phyloP scores from a whole-genome alignment of 2,329 filamentous ascomycete species.

The Pseudocercospora ulei region DNA sequence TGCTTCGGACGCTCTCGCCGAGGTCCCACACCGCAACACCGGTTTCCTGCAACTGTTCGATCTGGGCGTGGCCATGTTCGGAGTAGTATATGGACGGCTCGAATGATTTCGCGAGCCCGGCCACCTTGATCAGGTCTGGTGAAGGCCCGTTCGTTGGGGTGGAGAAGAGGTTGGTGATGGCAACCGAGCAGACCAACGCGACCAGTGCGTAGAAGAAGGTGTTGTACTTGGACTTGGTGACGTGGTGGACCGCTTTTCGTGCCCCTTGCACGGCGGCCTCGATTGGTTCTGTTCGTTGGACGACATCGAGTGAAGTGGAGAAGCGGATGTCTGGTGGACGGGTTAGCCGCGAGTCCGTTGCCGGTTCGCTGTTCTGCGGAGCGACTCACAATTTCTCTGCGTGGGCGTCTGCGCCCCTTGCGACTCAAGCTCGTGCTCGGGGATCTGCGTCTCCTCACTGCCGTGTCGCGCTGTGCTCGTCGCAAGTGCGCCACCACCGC shows the following conservation, averaged over 20 bases:
- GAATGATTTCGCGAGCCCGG: conserved; percentile 78
- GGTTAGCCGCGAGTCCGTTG: conserved; percentile 10
- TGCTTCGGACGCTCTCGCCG: conserved; percentile 75
- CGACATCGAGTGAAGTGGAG: conserved; percentile 74
- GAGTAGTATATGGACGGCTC: conserved; percentile 93
- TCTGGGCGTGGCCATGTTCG: conserved; percentile 75
- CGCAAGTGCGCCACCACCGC: conserved; percentile 16
- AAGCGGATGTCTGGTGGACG: conserved; percentile 65
- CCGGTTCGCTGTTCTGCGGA: background rate
- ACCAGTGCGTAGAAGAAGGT: conserved; percentile 54
- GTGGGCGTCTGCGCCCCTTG: conserved; percentile 25
- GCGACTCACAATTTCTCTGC: conserved; percentile 34
- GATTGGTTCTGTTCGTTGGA: conserved; percentile 75
- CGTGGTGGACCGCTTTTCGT: conserved; percentile 49
- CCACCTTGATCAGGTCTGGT: conserved; percentile 82
- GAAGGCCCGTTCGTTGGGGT: conserved; percentile 58
- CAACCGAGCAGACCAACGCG: conserved; percentile 54
- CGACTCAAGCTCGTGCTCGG: conserved; percentile 21
- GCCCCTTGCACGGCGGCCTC: conserved; percentile 60
- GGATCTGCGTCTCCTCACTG: conserved; percentile 18
- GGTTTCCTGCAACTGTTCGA: conserved; percentile 79
- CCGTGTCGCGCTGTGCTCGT: conserved; percentile 19
- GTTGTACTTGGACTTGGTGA: conserved; percentile 62
- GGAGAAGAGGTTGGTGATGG: conserved; percentile 57
- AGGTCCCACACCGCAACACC: conserved; percentile 92